Base-by-base conservation (phyloP, 352 stramenopile genomes). In the Pythium sukuiense region DNA sequence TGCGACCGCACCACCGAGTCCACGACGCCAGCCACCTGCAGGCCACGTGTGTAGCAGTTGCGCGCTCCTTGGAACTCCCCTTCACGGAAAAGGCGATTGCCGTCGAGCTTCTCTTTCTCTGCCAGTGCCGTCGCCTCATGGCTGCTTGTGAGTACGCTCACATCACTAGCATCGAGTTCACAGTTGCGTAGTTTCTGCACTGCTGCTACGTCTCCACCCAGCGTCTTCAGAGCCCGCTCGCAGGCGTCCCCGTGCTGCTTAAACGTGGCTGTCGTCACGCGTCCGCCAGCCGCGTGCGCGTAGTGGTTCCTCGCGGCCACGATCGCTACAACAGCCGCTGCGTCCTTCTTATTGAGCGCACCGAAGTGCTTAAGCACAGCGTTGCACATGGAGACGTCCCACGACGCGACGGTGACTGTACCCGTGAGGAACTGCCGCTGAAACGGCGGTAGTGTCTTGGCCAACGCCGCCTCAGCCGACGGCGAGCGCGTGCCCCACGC, bases 311-410 rank as follows among this genome's bases (percentile, higher is more conserved):
- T 13, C 30, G 45, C 58, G 0, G 11, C 11, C 43, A 64, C 58
- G 45, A 64, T 64, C 16, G 30, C n/a, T 5, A 4, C 12, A 5
- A 64, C 45, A 6, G 58, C 58, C 26, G 12, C 18, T 11, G 26
- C 30, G 11, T 57, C n/a, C 58, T 64, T 57, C 16, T 46, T 49
- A 11, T 45, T 56, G 1, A 48, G 20, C 9, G 45, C 45, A 26
- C 12, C 32, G 9, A 64, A n/a, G 2, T 50, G 45, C 32, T 57
- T 54, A 6, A 64, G 58, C 43, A 64, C 58, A 29, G 58, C 45
- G 58, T 64, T 48, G 45, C 45, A 56, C 58, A 57, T 26, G 29
- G 29, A n/a, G 7, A 64, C 9, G 29, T 64, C 58, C 58, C 58
- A 64, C 58, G 45, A 56, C 18, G 48, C 45, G 12, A 48, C 43